A percentile compares a stretch with the other conserved stretches of the same genome.
phyloP scores from a whole-genome alignment of 305 asterid genomes.

The Solanum chacoense region DNA sequence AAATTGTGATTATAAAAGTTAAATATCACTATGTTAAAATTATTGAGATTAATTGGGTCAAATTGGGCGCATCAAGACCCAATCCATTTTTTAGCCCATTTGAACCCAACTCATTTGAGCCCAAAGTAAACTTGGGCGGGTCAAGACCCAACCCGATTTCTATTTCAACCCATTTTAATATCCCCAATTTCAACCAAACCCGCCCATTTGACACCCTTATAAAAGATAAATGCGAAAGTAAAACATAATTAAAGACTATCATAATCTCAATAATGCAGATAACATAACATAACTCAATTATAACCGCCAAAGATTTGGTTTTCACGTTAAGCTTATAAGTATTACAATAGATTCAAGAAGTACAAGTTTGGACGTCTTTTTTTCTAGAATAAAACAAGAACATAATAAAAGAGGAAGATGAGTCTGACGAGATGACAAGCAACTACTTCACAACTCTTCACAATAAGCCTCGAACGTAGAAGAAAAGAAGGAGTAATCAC shows the following conservation, averaged over 20 bases:
- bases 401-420: neutral
- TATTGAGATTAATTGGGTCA: too few relatives aligned
- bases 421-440: neutral
- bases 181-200: too few relatives aligned
- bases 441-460: neutral
- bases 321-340: neutral
- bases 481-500: neutral
- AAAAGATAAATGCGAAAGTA: neutral
- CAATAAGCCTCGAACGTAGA: neutral
- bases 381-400: neutral
- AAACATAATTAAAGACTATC: neutral
- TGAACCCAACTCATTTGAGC: too few relatives aligned
- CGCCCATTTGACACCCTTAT: too few relatives aligned
- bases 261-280: neutral
- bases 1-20: too few relatives aligned
- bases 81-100: too few relatives aligned
- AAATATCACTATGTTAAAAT: too few relatives aligned
- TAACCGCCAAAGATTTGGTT: neutral
- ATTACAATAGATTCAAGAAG: neutral
- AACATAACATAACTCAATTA: neutral
- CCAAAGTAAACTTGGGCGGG: too few relatives aligned
- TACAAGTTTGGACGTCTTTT: neutral
- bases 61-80: too few relatives aligned
- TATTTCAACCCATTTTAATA: too few relatives aligned
- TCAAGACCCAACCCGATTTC: too few relatives aligned